Evolutionary conservation across 345 rosid genomes (phyloP).

Genomic region (Gossypium turneri): DNA sequence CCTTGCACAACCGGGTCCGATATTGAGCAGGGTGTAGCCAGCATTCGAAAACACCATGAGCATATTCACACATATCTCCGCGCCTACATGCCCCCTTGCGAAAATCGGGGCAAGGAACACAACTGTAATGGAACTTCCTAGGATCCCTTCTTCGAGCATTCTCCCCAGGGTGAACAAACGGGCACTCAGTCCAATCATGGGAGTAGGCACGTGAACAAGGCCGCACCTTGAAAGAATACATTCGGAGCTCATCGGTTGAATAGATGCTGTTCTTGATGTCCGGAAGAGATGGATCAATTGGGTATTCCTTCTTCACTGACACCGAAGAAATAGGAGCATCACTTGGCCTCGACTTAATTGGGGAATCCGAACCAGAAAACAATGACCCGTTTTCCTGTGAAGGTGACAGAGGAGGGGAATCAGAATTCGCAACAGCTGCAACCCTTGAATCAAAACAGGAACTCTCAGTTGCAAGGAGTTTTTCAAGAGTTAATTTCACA

Average conservation of each 20-base stretch:
- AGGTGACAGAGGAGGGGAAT: conserved; percentile 65
- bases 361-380: conserved; percentile 48
- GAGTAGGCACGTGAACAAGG: conserved; percentile 97
- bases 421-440: conserved; percentile 34
- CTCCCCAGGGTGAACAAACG: conserved; percentile 95
- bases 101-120: conserved; percentile 95
- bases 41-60: conserved; percentile 96
- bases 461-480: conserved; percentile 59
- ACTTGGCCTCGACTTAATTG: conserved; percentile 33
- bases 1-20: conserved; percentile 88
- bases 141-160: conserved; percentile 98
- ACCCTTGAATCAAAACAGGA: conserved; percentile 49
- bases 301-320: conserved; percentile 80
- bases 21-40: conserved; percentile 99
- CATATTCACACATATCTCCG: conserved; percentile 95
- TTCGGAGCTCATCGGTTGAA: conserved; percentile 87
- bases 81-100: conserved; percentile 92
- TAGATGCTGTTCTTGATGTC: conserved; percentile 94
- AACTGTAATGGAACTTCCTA: conserved; percentile 92
- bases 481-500: conserved; percentile 54
- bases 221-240: conserved; percentile 95
- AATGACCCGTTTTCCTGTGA: conserved; percentile 53
- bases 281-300: conserved; percentile 87
- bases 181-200: conserved; percentile 98
- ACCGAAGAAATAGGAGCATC: conserved; percentile 27